Percentiles rank a stretch among this genome's conserved stretches.
These are phyloP conservation scores for Parachaetomium inaequale DNA, from an alignment of 495 filamentous ascomycete genomes.

Conservation along the genomic window DNA sequence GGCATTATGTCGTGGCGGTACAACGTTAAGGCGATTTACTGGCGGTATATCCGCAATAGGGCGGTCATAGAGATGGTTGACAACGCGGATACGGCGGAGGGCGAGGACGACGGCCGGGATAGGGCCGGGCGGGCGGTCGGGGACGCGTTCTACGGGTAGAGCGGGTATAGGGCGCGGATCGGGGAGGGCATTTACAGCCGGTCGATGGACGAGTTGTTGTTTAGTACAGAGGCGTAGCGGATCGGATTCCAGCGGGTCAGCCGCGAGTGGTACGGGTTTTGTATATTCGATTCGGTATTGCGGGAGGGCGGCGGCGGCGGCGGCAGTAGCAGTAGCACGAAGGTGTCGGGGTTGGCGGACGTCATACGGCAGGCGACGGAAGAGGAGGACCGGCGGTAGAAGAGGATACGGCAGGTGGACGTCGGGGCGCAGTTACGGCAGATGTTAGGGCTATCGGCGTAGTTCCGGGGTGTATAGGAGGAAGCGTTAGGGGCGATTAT, in stretches of 20 bases:
- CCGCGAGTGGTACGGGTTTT: slow-evolving; percentile 2
- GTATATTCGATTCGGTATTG: not conserved
- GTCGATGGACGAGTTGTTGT: slow-evolving; percentile 1
- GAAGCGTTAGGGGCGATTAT: not conserved
- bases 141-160: not conserved
- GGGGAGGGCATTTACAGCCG: not conserved
- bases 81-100: not conserved
- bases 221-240: not conserved
- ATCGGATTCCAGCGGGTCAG: slow-evolving; percentile 3
- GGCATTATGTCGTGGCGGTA: not conserved
- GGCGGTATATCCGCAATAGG: not conserved
- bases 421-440: not conserved
- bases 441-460: not conserved
- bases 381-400: not conserved
- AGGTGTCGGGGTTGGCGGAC: too few species aligned
- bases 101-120: not conserved
- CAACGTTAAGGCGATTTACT: slow-evolving; percentile 1
- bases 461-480: not conserved
- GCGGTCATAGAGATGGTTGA: not conserved
- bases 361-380: not conserved
- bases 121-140: not conserved
- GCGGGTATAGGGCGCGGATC: not conserved
- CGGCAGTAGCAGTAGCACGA: not conserved
- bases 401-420: not conserved
- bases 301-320: not conserved